Evolutionary conservation across 495 filamentous ascomycete genomes (phyloP).

Genomic region (Cetradonia linearis): DNA sequence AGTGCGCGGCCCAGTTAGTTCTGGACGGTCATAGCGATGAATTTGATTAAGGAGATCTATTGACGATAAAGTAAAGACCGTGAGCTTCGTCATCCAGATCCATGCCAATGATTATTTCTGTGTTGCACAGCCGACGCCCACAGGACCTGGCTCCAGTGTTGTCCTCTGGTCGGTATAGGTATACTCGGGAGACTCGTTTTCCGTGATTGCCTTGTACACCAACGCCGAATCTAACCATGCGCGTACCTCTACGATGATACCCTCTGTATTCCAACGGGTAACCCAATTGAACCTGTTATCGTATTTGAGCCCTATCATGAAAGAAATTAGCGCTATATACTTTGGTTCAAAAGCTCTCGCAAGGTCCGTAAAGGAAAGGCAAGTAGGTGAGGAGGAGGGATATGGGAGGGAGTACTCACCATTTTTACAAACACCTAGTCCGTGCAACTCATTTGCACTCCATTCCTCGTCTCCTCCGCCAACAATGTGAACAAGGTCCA

Average conservation of each 20-base stretch:
- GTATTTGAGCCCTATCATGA: neutral
- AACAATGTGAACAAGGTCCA: neutral
- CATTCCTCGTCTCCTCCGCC: constrained; percentile 10
- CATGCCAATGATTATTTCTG: neutral
- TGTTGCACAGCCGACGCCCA: neutral
- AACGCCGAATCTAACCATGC: constrained; percentile 8
- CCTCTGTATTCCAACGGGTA: constrained; percentile 4
- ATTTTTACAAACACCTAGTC: neutral
- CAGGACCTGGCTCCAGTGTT: constrained; percentile 2
- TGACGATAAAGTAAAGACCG: neutral
- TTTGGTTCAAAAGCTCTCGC: constrained; percentile 7
- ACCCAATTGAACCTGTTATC: constrained; percentile 6
- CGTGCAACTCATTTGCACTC: neutral
- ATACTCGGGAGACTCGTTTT: neutral
- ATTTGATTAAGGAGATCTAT: neutral
- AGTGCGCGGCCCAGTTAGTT: neutral
- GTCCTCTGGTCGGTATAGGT: neutral
- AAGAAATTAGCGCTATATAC: constrained; percentile 7
- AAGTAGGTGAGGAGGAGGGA: constrained; percentile 4
- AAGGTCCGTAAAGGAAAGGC: neutral
- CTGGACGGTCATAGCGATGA: neutral
- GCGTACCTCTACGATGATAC: neutral
- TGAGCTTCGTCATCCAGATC: neutral
- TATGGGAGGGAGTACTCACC: constrained; percentile 2
- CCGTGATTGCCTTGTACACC: neutral